Evolutionary conservation across 2,329 filamentous ascomycete genomes (phyloP).

Genomic region (Fulvia fulva): DNA sequence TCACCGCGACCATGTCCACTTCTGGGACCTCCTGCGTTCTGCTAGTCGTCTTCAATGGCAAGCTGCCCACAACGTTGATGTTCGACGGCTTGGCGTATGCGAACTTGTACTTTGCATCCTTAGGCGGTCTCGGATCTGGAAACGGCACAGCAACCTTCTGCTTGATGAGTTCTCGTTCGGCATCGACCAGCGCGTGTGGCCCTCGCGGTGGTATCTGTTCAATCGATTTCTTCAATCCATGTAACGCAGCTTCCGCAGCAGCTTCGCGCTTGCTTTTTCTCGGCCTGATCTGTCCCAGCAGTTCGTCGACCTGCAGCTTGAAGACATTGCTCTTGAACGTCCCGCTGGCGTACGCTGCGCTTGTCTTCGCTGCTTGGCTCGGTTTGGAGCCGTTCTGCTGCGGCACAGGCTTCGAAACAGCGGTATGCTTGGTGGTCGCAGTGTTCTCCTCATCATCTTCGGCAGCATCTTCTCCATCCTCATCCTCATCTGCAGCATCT

Average conservation of each 20-base stretch:
- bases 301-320: constrained; percentile 63
- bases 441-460: constrained; percentile 9
- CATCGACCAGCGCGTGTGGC: constrained; percentile 58
- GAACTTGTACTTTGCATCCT: constrained; percentile 77
- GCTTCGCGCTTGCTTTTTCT: constrained; percentile 56
- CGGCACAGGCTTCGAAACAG: constrained; percentile 2
- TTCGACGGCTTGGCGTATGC: constrained; percentile 70
- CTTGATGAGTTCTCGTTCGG: constrained; percentile 63
- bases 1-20: constrained; percentile 81
- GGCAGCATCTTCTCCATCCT: constrained; percentile 14
- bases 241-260: constrained; percentile 52
- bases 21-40: constrained; percentile 51
- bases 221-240: constrained; percentile 53
- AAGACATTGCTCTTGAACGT: constrained; percentile 65
- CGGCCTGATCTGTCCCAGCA: constrained; percentile 55
- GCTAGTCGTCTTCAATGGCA: constrained; percentile 69
- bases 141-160: constrained; percentile 74
- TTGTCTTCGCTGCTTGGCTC: constrained; percentile 6
- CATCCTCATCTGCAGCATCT: constrained; percentile 11
- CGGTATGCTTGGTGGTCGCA: constrained; percentile 12
- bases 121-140: constrained; percentile 71
- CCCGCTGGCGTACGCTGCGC: constrained; percentile 47
- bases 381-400: not conserved
- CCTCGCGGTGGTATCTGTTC: constrained; percentile 52
- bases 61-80: constrained; percentile 86